phyloP scores from a whole-genome alignment of 768 basidiomycete species.

The Xerocomellus amylosporus region DNA sequence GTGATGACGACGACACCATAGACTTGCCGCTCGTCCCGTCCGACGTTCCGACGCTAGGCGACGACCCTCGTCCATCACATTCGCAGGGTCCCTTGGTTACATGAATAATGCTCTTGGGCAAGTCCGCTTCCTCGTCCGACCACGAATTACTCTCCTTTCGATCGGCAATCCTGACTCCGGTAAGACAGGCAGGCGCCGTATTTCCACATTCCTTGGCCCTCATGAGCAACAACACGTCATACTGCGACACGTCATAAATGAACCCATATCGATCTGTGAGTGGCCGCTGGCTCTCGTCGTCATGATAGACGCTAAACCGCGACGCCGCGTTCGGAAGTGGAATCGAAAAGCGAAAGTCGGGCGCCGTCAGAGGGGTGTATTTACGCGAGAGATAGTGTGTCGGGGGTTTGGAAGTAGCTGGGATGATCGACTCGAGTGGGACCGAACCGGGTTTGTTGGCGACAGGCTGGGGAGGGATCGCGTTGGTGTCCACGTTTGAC shows the following conservation, averaged over 20 bases:
- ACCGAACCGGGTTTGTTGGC: conserved; percentile 44
- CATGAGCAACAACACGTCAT: conserved; percentile 74
- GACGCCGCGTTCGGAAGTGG: conserved; percentile 57
- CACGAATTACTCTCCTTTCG: conserved; percentile 75
- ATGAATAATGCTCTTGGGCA: conserved; percentile 30
- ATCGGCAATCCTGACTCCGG: conserved; percentile 86
- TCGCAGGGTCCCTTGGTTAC: conserved; percentile 42
- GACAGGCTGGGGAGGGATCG: conserved; percentile 19
- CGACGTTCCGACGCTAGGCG: conserved; percentile 1
- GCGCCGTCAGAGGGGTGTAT: conserved; percentile 70
- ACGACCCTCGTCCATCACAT: conserved; percentile 35
- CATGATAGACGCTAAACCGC: conserved; percentile 48
- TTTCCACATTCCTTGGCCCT: conserved; percentile 70
- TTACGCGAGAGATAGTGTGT: conserved; percentile 78
- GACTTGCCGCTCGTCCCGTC: conserved; percentile 12
- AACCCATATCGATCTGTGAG: conserved; percentile 89
- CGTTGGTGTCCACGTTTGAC: conserved; percentile 11
- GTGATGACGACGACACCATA: conserved; percentile 10
- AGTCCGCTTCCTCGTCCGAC: conserved; percentile 61
- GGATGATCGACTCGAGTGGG: conserved; percentile 80
- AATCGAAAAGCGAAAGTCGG: conserved; percentile 72
- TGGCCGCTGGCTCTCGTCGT: conserved; percentile 52
- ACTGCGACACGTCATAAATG: conserved; percentile 81
- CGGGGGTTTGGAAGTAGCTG: conserved; percentile 74
- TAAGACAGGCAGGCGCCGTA: conserved; percentile 79